Conservation (phyloP, 495 filamentous ascomycete genomes). For the Penicillium manginii region DNA sequence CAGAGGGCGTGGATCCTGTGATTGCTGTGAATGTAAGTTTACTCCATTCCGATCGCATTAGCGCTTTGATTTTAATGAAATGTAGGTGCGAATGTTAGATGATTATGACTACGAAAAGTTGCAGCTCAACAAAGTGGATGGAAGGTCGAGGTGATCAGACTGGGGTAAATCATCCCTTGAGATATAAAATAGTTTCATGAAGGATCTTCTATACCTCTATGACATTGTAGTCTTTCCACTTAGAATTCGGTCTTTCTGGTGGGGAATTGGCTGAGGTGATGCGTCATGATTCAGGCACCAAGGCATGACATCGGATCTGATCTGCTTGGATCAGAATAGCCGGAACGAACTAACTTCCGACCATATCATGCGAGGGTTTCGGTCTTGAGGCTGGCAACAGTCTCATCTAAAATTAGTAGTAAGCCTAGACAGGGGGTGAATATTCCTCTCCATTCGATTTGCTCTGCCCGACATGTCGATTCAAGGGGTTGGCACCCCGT, state of each 20-base stretch:
- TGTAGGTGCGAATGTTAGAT: conserved; percentile 4
- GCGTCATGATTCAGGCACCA: conserved; percentile 10
- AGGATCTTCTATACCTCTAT: too few relatives aligned
- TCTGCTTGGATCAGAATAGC: neutral
- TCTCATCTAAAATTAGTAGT: too few relatives aligned
- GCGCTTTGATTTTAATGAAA: neutral
- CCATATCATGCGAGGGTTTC: too few relatives aligned
- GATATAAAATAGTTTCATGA: neutral
- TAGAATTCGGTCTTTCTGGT: neutral
- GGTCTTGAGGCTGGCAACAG: too few relatives aligned
- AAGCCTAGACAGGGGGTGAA: too few relatives aligned
- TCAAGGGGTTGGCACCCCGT: conserved; percentile 4
- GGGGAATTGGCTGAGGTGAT: neutral
- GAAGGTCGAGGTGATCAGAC: neutral
- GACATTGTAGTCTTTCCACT: too few relatives aligned
- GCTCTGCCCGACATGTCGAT: neutral
- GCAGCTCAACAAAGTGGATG: conserved; percentile 6
- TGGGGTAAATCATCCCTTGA: neutral
- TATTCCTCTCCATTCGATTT: neutral
- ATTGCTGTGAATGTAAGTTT: conserved; percentile 8
- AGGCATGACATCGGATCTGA: neutral
- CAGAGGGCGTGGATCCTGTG: conserved; percentile 2
- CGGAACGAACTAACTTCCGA: too few relatives aligned
- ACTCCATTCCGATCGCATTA: neutral
- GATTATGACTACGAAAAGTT: conserved; percentile 8